Base-by-base conservation (phyloP, 2,329 filamentous ascomycete species). In the Arthrobotrys pseudoclavata region DNA sequence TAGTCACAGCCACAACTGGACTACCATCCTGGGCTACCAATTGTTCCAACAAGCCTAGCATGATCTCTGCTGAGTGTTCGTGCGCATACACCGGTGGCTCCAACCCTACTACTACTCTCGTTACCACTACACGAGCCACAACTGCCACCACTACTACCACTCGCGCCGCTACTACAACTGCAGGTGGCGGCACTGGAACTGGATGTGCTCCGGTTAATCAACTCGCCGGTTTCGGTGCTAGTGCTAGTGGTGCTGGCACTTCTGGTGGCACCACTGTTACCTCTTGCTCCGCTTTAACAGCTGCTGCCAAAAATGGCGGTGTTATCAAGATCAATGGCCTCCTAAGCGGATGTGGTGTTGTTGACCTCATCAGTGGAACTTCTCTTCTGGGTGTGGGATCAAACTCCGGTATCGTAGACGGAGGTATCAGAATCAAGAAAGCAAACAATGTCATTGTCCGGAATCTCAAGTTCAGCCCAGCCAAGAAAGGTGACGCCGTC, bases 371-470 rank as follows among this genome's bases (percentile, higher is more conserved):
- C 67, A 85, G 85, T 71, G 85, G 86, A 83, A 89, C 87, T 72
- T 86, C 85, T 22, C 83, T 89, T 79, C 83, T 88, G 66, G 87
- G 87, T 69, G 84, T 86, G 70, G 85, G 86, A 62, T 83, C 84
- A 45, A 83, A 83, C 60, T 85, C 84, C 60, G 72, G 72, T 61
- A 83, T 88, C 22, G 83, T 84, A n/a, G 84, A 85, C 62, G 82
- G 86, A 67, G 85, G 85, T 6, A 82, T 89, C 57, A 85, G 84
- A 68, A 83, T 88, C 79, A 86, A 86, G 82, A 81, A 83, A 42
- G 83, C 82, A 18, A 84, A 81, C 71, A 89, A 89, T 79, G 87
- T 89, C 60, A 88, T 89, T 69, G 81, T 89, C 60, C 86, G 86
- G 55, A 89, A 89, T 83, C 81, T 89, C 42, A 86, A 86, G 79